Conservation (phyloP, 2,329 filamentous ascomycete genomes). For the Reticulascus tulasneorum region DNA sequence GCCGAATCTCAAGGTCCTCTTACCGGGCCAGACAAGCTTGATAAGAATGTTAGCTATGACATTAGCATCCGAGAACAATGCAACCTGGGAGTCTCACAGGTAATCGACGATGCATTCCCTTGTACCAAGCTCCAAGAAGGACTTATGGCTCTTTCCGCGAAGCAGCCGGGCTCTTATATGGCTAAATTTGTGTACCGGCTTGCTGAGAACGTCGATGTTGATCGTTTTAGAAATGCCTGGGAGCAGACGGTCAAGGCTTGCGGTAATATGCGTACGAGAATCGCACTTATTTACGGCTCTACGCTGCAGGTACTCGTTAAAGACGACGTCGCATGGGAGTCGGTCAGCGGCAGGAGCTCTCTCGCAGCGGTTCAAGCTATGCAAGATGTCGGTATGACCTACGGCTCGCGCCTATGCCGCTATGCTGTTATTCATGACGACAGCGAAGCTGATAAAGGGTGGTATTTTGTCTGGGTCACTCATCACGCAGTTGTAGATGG, state of each 20-base stretch:
- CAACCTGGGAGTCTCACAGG: background rate
- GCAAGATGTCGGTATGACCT: background rate
- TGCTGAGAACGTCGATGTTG: background rate
- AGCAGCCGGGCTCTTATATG: slow-evolving; percentile 14
- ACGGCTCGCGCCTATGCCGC: background rate
- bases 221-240: slow-evolving; percentile 25
- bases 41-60: no score
- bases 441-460: background rate
- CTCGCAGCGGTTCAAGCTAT: background rate
- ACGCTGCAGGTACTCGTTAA: slow-evolving; percentile 1
- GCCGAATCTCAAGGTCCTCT: no score
- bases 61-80: slow-evolving; percentile 2
- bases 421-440: slow-evolving; percentile 2
- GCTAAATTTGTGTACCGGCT: slow-evolving; percentile 2
- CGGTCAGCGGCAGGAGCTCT: background rate
- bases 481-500: slow-evolving; percentile 18
- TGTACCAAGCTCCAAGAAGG: slow-evolving; percentile 16
- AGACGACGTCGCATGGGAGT: background rate
- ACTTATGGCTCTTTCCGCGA: slow-evolving; percentile 15
- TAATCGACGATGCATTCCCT: slow-evolving; percentile 15
- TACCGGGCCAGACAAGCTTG: no score
- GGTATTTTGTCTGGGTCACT: slow-evolving; percentile 12
- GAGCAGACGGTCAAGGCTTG: slow-evolving; percentile 5
- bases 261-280: slow-evolving; percentile 6
- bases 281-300: slow-evolving; percentile 3